These are phyloP conservation scores for Iris pallida DNA, from an alignment of 116 monocot genomes.

Conservation along the genomic window DNA sequence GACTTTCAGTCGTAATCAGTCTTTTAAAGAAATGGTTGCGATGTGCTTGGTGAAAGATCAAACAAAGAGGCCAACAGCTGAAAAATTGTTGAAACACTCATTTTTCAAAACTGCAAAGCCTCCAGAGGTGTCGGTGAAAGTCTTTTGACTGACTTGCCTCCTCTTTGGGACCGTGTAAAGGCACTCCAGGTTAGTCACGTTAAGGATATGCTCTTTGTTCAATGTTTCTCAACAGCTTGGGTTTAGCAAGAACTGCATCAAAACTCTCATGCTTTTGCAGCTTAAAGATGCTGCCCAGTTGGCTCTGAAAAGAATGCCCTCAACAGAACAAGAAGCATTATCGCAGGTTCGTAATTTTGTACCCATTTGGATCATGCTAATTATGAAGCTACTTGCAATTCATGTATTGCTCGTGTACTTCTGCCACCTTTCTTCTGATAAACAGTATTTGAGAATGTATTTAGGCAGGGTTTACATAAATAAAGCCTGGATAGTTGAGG, in stretches of 20 bases:
- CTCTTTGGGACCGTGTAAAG: constrained; percentile 90
- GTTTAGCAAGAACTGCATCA: background rate
- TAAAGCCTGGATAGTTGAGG: too few relatives aligned
- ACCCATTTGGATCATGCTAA: background rate
- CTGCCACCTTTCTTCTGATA: too few relatives aligned
- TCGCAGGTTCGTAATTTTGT: constrained; percentile 53
- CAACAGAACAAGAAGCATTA: constrained; percentile 93
- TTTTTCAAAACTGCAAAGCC: constrained; percentile 84
- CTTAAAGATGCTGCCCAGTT: constrained; percentile 93
- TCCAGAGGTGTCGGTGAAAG: constrained; percentile 62
- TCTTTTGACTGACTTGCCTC: constrained; percentile 67
- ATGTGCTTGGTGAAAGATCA: constrained; percentile 99
- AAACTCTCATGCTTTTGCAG: constrained; percentile 28
- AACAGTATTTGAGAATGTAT: too few relatives aligned
- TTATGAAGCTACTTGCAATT: background rate
- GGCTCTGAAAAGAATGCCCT: constrained; percentile 96
- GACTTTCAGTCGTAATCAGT: constrained; percentile 71
- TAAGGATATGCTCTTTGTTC: background rate
- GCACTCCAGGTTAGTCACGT: constrained; percentile 67
- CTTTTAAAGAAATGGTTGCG: constrained; percentile 98
- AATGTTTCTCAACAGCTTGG: background rate
- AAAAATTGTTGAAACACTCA: constrained; percentile 78
- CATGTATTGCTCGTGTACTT: too few relatives aligned
- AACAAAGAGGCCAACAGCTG: constrained; percentile 87
- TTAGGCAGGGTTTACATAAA: too few relatives aligned